These are phyloP conservation scores for Penicillium sp. DNA, from an alignment of 2,329 filamentous ascomycete genomes.

Conservation along the genomic window DNA sequence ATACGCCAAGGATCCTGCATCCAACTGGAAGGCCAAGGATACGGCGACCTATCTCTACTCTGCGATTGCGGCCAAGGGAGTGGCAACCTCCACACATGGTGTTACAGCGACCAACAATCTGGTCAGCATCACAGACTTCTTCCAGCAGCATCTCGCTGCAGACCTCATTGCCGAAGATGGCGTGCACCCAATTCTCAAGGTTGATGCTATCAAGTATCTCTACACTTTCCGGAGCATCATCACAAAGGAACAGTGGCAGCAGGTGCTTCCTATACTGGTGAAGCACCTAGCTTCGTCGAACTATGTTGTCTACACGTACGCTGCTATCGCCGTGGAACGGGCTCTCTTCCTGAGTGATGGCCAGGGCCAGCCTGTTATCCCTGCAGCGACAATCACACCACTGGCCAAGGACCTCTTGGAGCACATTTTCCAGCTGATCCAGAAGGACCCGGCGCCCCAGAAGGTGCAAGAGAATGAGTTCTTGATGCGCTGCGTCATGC, in stretches of 20 bases:
- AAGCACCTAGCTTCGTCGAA: conserved; percentile 86
- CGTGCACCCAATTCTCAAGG: conserved; percentile 82
- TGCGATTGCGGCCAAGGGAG: conserved; percentile 87
- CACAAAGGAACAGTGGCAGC: conserved; percentile 86
- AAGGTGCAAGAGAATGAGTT: conserved; percentile 99
- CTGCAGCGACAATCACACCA: conserved; percentile 71
- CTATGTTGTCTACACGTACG: conserved; percentile 97
- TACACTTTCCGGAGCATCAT: conserved; percentile 96
- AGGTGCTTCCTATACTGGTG: conserved; percentile 83
- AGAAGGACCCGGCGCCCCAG: conserved; percentile 75
- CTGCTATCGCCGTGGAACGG: conserved; percentile 92
- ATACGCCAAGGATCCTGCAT: conserved; percentile 63
- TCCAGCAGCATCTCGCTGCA: conserved; percentile 85
- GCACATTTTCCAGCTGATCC: conserved; percentile 87
- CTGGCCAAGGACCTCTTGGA: conserved; percentile 81
- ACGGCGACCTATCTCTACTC: conserved; percentile 97
- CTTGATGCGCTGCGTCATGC: conserved; percentile 97
- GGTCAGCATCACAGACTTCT: conserved; percentile 90
- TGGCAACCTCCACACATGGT: conserved; percentile 80
- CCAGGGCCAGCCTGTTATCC: conserved; percentile 72
- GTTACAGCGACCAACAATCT: conserved; percentile 85
- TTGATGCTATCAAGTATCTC: conserved; percentile 96
- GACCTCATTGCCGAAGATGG: conserved; percentile 71
- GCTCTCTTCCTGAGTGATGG: conserved; percentile 80
- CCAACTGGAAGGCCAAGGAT: conserved; percentile 95